A percentile compares a stretch with the other conserved stretches of the same genome.
These are phyloP conservation scores for Deuterostichococcus epilithicus DNA, from an alignment of 139 green algal genomes.

Conservation along the genomic window DNA sequence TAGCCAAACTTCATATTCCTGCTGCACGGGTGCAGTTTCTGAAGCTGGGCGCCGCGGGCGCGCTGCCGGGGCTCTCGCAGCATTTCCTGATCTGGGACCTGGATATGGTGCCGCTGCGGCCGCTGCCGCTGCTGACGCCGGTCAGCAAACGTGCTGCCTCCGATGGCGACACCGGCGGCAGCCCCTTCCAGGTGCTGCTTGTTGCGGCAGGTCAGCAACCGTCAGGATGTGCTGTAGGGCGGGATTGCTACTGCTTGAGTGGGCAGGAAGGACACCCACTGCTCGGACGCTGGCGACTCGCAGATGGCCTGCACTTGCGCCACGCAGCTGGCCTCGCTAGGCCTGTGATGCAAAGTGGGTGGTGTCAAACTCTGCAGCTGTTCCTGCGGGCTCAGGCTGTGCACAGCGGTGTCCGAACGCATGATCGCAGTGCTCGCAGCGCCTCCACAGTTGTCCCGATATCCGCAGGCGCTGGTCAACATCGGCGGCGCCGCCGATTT, in stretches of 20 bases:
- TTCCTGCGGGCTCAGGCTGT: no score
- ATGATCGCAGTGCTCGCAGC: not conserved
- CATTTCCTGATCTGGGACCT: conserved; percentile 52
- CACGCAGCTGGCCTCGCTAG: no score
- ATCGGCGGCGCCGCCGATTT: conserved; percentile 22
- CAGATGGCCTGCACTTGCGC: no score
- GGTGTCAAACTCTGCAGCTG: no score
- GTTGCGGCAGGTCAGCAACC: no score
- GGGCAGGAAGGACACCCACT: no score
- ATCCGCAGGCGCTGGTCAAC: conserved; percentile 34
- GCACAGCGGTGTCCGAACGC: no score
- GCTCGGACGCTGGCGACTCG: no score
- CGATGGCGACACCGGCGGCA: not conserved
- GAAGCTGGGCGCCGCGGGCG: conserved; percentile 35
- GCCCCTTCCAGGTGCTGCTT: not conserved
- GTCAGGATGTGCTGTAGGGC: no score
- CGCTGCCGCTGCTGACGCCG: conserved; percentile 16
- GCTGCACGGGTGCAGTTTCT: conserved; percentile 28
- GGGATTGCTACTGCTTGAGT: no score
- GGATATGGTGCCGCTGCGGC: conserved; percentile 44
- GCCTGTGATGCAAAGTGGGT: no score
- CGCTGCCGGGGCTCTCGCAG: conserved; percentile 28
- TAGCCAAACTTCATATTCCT: not conserved
- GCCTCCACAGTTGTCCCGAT: not conserved
- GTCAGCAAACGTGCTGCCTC: conserved; percentile 1